Conservation (phyloP, 768 basidiomycete genomes). For the Rhodocollybia butyracea region DNA sequence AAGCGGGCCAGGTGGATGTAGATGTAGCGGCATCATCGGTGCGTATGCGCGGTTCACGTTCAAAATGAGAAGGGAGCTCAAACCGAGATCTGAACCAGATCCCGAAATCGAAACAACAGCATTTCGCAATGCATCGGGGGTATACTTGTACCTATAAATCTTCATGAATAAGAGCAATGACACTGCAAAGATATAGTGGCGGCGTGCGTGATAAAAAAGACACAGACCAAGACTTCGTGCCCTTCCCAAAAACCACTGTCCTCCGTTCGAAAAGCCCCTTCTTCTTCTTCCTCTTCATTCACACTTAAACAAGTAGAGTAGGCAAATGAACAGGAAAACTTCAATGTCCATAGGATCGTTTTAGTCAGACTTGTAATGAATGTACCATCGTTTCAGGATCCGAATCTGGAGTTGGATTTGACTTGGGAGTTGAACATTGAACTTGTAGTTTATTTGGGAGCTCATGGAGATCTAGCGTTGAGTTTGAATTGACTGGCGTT, state of each 20-base stretch:
- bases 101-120: not conserved
- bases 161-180: not conserved
- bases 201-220: too few relatives aligned
- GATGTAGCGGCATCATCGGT: not conserved
- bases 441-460: too few relatives aligned
- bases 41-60: conserved; percentile 3
- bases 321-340: not conserved
- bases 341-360: not conserved
- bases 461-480: not conserved
- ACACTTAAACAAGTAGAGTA: not conserved
- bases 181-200: not conserved
- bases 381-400: too few relatives aligned
- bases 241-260: conserved; percentile 7
- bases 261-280: not conserved
- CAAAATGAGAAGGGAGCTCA: too few relatives aligned
- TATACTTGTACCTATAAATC: conserved; percentile 5
- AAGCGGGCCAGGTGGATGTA: too few relatives aligned
- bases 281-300: not conserved
- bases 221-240: conserved; percentile 2
- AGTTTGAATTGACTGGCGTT: not conserved
- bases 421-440: too few relatives aligned
- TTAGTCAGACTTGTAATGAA: too few relatives aligned
- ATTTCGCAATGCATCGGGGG: not conserved
- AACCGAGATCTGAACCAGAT: too few relatives aligned
- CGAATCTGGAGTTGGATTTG: too few relatives aligned